Conservation (phyloP, 495 filamentous ascomycete genomes). For the Astrothelium macrocarpum region DNA sequence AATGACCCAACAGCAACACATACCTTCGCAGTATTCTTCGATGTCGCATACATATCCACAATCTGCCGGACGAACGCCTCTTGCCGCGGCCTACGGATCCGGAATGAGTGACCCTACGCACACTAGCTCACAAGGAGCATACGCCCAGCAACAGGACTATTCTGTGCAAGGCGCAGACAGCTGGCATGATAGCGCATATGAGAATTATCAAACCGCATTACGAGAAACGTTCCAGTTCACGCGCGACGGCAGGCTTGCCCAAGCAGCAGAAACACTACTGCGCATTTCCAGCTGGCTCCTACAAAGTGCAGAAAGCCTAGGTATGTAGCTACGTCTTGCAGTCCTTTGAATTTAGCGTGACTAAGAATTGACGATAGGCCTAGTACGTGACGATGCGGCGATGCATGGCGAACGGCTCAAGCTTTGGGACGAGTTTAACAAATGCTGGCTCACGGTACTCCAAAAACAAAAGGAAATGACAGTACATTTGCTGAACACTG, state of each 20-base stretch:
- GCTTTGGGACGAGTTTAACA: slow-evolving; percentile 92
- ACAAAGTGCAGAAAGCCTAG: slow-evolving; percentile 68
- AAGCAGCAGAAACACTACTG: slow-evolving; percentile 63
- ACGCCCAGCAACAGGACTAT: slow-evolving; percentile 27
- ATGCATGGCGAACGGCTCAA: slow-evolving; percentile 61
- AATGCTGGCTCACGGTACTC: slow-evolving; percentile 80
- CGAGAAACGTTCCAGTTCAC: slow-evolving; percentile 67
- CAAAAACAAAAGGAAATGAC: slow-evolving; percentile 79
- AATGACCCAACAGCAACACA: slow-evolving; percentile 38
- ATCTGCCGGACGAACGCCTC: slow-evolving; percentile 40
- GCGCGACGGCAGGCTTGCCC: slow-evolving; percentile 58
- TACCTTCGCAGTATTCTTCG: slow-evolving; percentile 43
- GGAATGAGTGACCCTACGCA: slow-evolving; percentile 47
- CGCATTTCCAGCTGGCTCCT: slow-evolving; percentile 80
- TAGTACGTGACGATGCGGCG: slow-evolving; percentile 64
- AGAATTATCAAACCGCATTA: slow-evolving; percentile 62
- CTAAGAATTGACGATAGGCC: slow-evolving; percentile 38
- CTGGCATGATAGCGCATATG: slow-evolving; percentile 53
- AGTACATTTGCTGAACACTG: slow-evolving; percentile 47
- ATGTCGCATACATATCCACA: slow-evolving; percentile 48
- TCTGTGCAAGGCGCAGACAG: slow-evolving; percentile 29
- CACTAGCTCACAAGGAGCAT: slow-evolving; percentile 17
- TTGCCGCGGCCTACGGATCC: slow-evolving; percentile 44
- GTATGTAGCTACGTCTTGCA: slow-evolving; percentile 52
- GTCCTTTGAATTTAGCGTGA: slow-evolving; percentile 29